Evolutionary conservation across 352 stramenopile species (phyloP).

Genomic region (Globisporangium polare): DNA sequence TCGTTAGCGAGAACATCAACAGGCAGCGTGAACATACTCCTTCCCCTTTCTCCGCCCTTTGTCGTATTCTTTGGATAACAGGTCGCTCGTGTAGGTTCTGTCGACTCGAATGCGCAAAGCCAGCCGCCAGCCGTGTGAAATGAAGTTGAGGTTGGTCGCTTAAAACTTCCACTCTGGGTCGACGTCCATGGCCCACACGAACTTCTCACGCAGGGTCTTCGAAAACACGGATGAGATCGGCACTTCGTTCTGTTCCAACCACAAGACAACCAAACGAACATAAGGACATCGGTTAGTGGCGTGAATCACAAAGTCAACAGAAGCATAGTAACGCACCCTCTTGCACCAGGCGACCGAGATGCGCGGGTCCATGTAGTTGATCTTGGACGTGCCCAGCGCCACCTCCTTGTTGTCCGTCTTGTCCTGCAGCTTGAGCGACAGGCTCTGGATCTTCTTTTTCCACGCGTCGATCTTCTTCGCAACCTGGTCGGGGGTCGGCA

Average conservation of each 20-base stretch:
- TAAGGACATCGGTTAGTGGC: conserved; percentile 8
- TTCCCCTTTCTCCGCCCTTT: not conserved
- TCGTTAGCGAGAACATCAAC: conserved; percentile 6
- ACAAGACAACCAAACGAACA: not conserved
- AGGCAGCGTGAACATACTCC: conserved; percentile 5
- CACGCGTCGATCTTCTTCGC: conserved; percentile 92
- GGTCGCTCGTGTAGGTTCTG: not conserved
- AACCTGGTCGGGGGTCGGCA: conserved; percentile 92
- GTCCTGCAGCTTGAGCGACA: conserved; percentile 94
- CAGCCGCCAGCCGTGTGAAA: not conserved
- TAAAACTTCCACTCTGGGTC: conserved; percentile 95
- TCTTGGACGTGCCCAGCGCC: conserved; percentile 98
- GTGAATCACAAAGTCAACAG: too few species aligned
- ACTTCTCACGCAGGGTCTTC: conserved; percentile 98
- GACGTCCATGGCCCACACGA: conserved; percentile 99
- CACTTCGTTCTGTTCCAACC: conserved; percentile 92
- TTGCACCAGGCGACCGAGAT: conserved; percentile 99
- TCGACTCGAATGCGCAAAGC: too few species aligned
- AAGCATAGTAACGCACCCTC: conserved; percentile 94
- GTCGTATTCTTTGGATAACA: not conserved
- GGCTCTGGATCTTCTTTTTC: conserved; percentile 92
- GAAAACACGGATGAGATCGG: conserved; percentile 99
- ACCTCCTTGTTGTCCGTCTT: conserved; percentile 99
- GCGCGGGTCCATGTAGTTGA: conserved; percentile 99
- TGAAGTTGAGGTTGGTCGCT: not conserved